Evolutionary conservation across 495 filamentous ascomycete genomes (phyloP).

Genomic region (Aspergillus asperescens): DNA sequence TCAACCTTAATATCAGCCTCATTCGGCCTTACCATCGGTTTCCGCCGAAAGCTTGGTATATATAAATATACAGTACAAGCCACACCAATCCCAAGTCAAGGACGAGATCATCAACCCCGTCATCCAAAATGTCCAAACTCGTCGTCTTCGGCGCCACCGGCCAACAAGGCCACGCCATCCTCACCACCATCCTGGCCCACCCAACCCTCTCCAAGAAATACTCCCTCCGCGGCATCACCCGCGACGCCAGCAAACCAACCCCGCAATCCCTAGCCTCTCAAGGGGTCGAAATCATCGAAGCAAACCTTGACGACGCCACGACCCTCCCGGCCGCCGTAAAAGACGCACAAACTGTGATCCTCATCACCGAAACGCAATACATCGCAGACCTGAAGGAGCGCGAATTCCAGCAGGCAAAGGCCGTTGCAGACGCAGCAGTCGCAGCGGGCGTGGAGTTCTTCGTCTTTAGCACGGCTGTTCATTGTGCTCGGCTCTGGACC

Average conservation of each 20-base stretch:
- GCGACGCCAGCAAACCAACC: constrained; percentile 26
- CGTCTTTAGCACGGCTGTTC: constrained; percentile 47
- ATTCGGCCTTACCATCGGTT: too few species aligned
- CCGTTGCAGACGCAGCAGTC: constrained; percentile 43
- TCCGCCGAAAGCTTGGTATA: too few species aligned
- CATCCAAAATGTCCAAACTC: too few species aligned
- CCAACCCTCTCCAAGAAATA: constrained; percentile 44
- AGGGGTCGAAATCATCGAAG: constrained; percentile 48
- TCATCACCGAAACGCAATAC: constrained; percentile 39
- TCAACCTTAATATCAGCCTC: too few species aligned
- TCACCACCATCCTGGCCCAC: constrained; percentile 46
- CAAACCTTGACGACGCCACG: constrained; percentile 34
- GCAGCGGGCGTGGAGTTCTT: constrained; percentile 40
- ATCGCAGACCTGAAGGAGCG: constrained; percentile 24
- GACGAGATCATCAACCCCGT: too few species aligned
- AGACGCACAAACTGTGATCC: constrained; percentile 45
- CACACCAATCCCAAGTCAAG: too few species aligned
- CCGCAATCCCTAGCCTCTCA: constrained; percentile 24
- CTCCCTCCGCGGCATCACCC: constrained; percentile 51
- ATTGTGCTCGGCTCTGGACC: constrained; percentile 16
- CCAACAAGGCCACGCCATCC: constrained; percentile 55
- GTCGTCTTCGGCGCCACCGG: constrained; percentile 61
- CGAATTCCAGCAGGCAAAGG: constrained; percentile 40
- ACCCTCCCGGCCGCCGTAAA: constrained; percentile 41
- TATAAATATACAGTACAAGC: neutral